These are phyloP conservation scores for Oryza longistaminata DNA, from an alignment of 176 grass and related monocot species.

Conservation along the genomic window DNA sequence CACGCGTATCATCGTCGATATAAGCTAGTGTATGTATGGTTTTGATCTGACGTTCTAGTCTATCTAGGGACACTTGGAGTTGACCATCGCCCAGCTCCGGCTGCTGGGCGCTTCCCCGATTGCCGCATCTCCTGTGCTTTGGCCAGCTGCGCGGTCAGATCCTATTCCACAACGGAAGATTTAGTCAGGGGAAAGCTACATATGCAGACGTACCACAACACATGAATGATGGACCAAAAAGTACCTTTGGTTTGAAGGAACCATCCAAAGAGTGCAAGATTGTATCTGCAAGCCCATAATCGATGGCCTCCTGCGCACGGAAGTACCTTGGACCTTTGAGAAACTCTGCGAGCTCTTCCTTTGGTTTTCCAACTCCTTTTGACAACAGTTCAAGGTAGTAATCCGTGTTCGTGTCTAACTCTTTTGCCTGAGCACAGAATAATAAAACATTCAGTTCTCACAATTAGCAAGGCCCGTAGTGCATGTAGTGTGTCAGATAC, in stretches of 20 bases:
- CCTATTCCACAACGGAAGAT: constrained; percentile 22
- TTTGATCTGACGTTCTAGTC: background rate
- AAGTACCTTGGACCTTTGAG: constrained; percentile 68
- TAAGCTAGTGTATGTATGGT: background rate
- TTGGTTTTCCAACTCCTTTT: constrained; percentile 63
- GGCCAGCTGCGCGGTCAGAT: constrained; percentile 43
- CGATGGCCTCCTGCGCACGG: constrained; percentile 71
- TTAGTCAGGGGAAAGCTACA: background rate
- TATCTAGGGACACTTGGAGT: constrained; percentile 34
- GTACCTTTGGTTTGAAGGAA: constrained; percentile 60
- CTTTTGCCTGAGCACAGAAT: constrained; percentile 61
- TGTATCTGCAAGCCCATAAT: constrained; percentile 82
- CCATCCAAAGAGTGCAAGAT: constrained; percentile 67
- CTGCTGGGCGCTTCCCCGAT: constrained; percentile 38
- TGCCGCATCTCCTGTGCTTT: constrained; percentile 51
- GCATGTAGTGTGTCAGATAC: background rate
- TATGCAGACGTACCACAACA: background rate
- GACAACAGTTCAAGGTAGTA: constrained; percentile 66
- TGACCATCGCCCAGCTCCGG: constrained; percentile 57
- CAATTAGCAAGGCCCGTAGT: background rate
- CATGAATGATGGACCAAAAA: background rate
- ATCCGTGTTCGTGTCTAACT: constrained; percentile 79
- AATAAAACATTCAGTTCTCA: background rate
- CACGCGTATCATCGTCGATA: background rate
- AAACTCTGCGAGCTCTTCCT: constrained; percentile 77